A percentile compares a stretch with the other conserved stretches of the same genome.
phyloP scores from a whole-genome alignment of 164 flowering plant species.

The Aristolochia californica region DNA sequence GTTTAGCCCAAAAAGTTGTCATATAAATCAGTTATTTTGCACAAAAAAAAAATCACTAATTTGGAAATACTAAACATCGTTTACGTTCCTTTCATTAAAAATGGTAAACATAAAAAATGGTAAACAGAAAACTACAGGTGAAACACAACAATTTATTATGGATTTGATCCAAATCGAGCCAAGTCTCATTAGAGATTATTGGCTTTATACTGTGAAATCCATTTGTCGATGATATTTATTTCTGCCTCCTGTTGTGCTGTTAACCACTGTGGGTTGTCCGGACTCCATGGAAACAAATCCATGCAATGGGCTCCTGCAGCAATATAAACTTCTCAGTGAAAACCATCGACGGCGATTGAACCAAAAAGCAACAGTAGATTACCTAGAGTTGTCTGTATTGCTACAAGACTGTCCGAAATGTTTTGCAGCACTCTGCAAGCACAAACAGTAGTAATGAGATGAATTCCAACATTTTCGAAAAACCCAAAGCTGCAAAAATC shows the following conservation, averaged over 20 bases:
- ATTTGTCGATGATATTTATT: constrained; percentile 20
- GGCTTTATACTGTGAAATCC: constrained; percentile 19
- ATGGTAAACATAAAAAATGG: no score
- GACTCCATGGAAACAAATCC: constrained; percentile 13
- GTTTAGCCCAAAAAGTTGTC: no score
- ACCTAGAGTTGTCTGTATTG: constrained; percentile 34
- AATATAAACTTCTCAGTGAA: background rate
- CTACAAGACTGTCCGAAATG: constrained; percentile 42
- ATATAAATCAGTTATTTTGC: no score
- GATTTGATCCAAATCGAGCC: no score
- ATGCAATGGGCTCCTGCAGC: constrained; percentile 15
- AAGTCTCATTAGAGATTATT: no score
- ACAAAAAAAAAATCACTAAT: no score
- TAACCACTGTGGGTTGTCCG: constrained; percentile 30
- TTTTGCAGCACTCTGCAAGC: constrained; percentile 32
- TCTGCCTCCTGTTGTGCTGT: constrained; percentile 19
- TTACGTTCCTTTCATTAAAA: no score
- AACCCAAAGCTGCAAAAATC: no score
- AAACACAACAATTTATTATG: no score
- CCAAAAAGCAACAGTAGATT: background rate
- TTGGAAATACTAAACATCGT: no score
- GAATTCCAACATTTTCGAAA: background rate
- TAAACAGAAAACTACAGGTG: no score
- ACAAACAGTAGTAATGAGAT: background rate
- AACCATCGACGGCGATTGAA: background rate